Percentiles rank a stretch among this genome's conserved stretches.
Conservation (phyloP, 1,284 basidiomycete genomes). For the Ceraceosorus guamensis region DNA sequence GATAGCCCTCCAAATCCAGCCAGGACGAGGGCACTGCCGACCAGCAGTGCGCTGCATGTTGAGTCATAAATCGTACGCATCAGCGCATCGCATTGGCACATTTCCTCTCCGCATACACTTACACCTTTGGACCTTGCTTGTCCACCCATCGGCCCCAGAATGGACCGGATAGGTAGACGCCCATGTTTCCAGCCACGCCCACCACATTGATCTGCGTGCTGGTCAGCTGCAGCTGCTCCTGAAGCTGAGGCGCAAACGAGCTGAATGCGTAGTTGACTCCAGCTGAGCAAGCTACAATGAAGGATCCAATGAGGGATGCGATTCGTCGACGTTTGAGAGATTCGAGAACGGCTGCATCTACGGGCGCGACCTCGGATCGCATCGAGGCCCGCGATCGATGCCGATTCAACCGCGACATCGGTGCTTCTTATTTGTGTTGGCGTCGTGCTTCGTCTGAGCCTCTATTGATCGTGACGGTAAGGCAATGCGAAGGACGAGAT, state of each 20-base stretch:
- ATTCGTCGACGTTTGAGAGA: too few relatives aligned
- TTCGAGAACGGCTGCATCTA: too few relatives aligned
- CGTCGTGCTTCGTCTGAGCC: too few relatives aligned
- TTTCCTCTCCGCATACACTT: slow-evolving; percentile 13
- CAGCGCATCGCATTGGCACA: slow-evolving; percentile 6
- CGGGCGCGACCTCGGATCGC: too few relatives aligned
- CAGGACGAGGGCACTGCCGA: slow-evolving; percentile 26
- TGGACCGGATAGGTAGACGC: slow-evolving; percentile 44
- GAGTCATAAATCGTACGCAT: background rate
- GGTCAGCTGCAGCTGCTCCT: slow-evolving; percentile 41
- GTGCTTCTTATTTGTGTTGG: too few relatives aligned
- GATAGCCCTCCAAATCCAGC: slow-evolving; percentile 36
- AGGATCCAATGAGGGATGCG: slow-evolving; percentile 34
- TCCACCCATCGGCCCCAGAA: slow-evolving; percentile 44
- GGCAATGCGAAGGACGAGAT: too few relatives aligned
- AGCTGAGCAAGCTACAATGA: slow-evolving; percentile 42
- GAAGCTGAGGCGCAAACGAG: slow-evolving; percentile 49
- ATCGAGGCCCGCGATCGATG: too few relatives aligned
- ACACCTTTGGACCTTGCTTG: slow-evolving; percentile 27
- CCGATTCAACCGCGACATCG: too few relatives aligned
- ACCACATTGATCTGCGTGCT: slow-evolving; percentile 49
- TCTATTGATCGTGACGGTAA: too few relatives aligned
- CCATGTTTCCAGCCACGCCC: slow-evolving; percentile 49
- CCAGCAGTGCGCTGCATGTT: slow-evolving; percentile 19
- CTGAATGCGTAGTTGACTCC: slow-evolving; percentile 48